These are phyloP conservation scores for Huntiella moniliformis DNA, from an alignment of 2,329 filamentous ascomycete genomes.

Conservation along the genomic window DNA sequence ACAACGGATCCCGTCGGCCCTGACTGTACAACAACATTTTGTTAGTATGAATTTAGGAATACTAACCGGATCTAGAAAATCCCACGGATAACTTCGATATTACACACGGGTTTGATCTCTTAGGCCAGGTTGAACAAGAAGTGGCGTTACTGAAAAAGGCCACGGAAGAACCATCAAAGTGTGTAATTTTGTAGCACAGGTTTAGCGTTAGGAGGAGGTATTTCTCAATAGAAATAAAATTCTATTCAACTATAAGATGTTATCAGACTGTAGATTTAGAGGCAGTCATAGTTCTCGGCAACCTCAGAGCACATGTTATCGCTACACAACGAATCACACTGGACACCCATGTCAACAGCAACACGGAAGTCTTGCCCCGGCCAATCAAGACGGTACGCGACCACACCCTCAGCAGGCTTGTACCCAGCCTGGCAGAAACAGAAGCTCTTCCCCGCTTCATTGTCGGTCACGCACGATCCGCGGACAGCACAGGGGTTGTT, in stretches of 20 bases:
- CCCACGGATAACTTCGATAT: background rate
- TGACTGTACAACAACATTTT: too few relatives aligned
- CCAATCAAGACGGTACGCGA: conserved; percentile 4
- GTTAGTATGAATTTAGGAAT: too few relatives aligned
- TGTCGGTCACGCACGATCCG: background rate
- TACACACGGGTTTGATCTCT: background rate
- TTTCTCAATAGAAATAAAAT: background rate
- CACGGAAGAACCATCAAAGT: background rate
- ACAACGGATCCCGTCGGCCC: too few relatives aligned
- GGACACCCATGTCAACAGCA: background rate
- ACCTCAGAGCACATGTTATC: background rate
- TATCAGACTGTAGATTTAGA: background rate
- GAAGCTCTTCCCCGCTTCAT: background rate
- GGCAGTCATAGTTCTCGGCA: background rate
- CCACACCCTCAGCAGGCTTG: background rate
- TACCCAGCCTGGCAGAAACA: conserved; percentile 7
- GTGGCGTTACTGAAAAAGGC: background rate
- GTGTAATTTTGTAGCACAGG: background rate
- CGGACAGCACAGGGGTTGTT: conserved; percentile 2
- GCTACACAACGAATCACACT: background rate
- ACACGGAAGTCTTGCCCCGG: background rate
- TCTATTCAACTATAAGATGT: background rate
- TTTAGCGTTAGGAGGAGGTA: background rate
- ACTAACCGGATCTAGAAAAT: background rate
- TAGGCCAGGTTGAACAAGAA: background rate